A percentile compares a stretch with the other conserved stretches of the same genome.
Conservation (phyloP, 2,329 filamentous ascomycete species). For the Biscogniauxia sp. region DNA sequence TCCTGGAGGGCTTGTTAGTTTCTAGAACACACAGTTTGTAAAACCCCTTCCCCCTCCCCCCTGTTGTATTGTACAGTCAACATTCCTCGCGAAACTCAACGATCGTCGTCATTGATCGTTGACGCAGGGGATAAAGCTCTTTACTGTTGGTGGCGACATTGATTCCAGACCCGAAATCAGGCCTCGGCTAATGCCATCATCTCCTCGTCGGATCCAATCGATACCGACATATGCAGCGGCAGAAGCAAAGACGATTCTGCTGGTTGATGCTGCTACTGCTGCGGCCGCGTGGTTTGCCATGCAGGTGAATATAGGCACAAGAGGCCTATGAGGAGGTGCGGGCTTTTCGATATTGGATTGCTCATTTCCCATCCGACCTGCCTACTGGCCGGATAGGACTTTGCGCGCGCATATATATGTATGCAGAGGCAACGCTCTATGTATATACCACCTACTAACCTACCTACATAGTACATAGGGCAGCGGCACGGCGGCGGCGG, state of each 20-base stretch:
- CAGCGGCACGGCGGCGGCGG: neutral
- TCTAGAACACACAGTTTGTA: neutral
- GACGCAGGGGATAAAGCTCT: neutral
- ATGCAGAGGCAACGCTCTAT: neutral
- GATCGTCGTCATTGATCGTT: too few relatives aligned
- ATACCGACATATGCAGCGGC: neutral
- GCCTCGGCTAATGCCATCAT: neutral
- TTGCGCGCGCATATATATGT: neutral
- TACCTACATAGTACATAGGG: neutral
- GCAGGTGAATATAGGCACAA: neutral
- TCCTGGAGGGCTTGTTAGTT: neutral
- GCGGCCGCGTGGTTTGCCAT: neutral
- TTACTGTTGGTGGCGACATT: neutral
- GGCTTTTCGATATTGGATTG: neutral
- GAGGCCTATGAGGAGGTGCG: neutral
- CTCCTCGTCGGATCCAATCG: neutral
- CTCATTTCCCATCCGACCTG: neutral
- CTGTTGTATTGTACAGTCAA: neutral
- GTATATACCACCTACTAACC: neutral
- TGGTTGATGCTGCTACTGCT: neutral
- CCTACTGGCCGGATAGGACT: neutral
- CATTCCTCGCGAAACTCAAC: neutral
- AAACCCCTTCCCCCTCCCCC: too few relatives aligned
- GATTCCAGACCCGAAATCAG: neutral
- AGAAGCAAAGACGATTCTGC: neutral